These are phyloP conservation scores for Thelonectria blattea DNA, from an alignment of 2,329 filamentous ascomycete species.

Conservation along the genomic window DNA sequence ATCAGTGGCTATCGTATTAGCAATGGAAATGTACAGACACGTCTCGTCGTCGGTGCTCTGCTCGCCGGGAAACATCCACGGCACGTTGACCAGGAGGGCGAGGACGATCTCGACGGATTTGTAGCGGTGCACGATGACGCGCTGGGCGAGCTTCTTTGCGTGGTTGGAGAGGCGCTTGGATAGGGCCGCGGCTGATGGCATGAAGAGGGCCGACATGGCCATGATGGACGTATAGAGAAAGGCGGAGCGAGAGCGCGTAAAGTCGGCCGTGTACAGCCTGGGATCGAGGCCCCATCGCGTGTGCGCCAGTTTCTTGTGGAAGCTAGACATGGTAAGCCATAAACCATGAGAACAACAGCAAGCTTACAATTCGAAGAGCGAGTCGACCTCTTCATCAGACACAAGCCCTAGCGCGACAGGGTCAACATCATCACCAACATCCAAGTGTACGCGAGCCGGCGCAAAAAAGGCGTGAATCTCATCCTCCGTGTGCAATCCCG, in stretches of 20 bases:
- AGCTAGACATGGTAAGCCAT: slow-evolving; percentile 51
- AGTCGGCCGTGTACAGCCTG: slow-evolving; percentile 66
- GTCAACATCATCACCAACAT: slow-evolving; percentile 68
- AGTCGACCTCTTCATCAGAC: slow-evolving; percentile 67
- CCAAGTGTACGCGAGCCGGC: slow-evolving; percentile 66
- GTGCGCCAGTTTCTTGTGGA: slow-evolving; percentile 72
- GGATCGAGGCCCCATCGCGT: slow-evolving; percentile 78
- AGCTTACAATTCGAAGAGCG: slow-evolving; percentile 68
- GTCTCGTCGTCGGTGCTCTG: slow-evolving; percentile 77
- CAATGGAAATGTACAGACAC: slow-evolving; percentile 73
- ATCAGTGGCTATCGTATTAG: slow-evolving; percentile 72
- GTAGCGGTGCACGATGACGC: slow-evolving; percentile 65
- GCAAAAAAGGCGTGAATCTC: slow-evolving; percentile 71
- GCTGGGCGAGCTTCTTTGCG: slow-evolving; percentile 65
- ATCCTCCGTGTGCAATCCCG: slow-evolving; percentile 42
- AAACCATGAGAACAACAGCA: not conserved
- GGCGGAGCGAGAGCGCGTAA: slow-evolving; percentile 70
- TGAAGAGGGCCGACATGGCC: slow-evolving; percentile 71
- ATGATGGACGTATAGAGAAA: slow-evolving; percentile 76
- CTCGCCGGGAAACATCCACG: slow-evolving; percentile 73
- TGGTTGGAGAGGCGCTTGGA: slow-evolving; percentile 71
- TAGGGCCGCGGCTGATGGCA: slow-evolving; percentile 67
- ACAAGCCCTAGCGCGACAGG: slow-evolving; percentile 74
- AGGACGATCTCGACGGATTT: slow-evolving; percentile 77
- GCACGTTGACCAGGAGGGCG: slow-evolving; percentile 77